Evolutionary conservation across 2,329 filamentous ascomycete genomes (phyloP), one percentile per base, ranked within the genome.

Genomic region (Talaromyces funiculosus): DNA sequence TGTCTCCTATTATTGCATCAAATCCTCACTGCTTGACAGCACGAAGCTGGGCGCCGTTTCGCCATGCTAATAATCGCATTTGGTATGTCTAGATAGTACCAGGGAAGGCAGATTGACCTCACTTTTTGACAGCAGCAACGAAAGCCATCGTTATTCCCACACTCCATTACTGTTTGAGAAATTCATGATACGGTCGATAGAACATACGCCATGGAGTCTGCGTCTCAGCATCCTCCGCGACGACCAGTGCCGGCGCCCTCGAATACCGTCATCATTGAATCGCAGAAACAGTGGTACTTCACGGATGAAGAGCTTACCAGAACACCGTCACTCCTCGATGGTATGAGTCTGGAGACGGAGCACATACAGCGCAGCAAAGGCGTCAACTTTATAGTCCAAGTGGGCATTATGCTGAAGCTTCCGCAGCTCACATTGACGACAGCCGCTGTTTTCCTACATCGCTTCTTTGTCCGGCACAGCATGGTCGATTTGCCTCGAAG

Each of bases 381-480:
- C 51, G 88, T 97, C 71, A 96, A 96, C 74, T 99, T 99, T 77
- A 96, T 99, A 69, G 88, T 91, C 64, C 92, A 97, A 74, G 91
- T 93, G 47, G 94, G 93, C 65, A 90, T 96, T 66, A 86, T 96
- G 79, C 84, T 97, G 57, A 93, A 96, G 72, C 80, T 97, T 54
- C 93, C 93, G 12, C 92, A 97, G 74, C 86, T 94, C 60, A 97
- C 94, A 0, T 81, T 99, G 43, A 92, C 90, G 75, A 95, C 95
- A 0, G 94, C 94, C 0, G 89, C 90, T 18, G 89, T 96, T 45
- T 97, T 96, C 79, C 92, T 99, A 73, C 93, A 99, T 74, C 86
- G 94, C 33, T 97, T 96, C 74, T 92, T 92, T 72, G 97, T 97
- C 91, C 87, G 92, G 64, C 86, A 83, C 70, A 93, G 87, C 71